A percentile compares a stretch with the other conserved stretches of the same genome.
Conservation (phyloP, 352 stramenopile species). For the Phytopythium montanum region DNA sequence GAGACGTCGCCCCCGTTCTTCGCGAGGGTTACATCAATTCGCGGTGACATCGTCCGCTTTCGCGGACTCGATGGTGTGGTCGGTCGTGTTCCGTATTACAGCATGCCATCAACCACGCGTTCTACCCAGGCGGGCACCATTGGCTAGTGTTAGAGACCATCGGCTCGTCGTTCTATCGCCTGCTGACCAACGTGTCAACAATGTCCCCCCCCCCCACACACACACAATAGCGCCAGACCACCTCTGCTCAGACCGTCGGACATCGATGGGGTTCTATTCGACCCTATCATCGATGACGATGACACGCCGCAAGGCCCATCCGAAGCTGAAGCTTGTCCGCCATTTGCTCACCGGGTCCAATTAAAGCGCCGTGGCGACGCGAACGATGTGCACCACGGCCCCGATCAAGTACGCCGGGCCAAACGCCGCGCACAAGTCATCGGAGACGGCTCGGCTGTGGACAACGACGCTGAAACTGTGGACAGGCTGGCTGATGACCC, state of each 20-base stretch:
- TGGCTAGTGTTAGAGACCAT: neutral
- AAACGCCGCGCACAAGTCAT: neutral
- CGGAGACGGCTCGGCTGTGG: neutral
- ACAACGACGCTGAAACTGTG: neutral
- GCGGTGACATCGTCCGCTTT: neutral
- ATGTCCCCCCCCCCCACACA: no score
- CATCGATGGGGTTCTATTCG: neutral
- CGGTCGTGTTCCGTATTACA: neutral
- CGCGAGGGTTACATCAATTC: neutral
- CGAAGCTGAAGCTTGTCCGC: neutral
- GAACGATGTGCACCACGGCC: neutral
- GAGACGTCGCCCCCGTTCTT: constrained; percentile 5
- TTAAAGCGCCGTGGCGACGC: neutral
- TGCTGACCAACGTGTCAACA: neutral
- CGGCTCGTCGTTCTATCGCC: neutral
- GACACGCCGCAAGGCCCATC: neutral
- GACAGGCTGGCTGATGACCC: neutral
- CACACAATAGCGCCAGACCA: neutral
- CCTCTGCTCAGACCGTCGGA: neutral
- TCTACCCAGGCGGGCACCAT: neutral
- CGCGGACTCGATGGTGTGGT: neutral
- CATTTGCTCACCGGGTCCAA: no score
- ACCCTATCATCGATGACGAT: neutral
- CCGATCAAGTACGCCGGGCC: neutral
- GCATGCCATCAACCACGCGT: neutral